Evolutionary conservation across 2,329 filamentous ascomycete species (phyloP).

Genomic region (Colletotrichum salicis): DNA sequence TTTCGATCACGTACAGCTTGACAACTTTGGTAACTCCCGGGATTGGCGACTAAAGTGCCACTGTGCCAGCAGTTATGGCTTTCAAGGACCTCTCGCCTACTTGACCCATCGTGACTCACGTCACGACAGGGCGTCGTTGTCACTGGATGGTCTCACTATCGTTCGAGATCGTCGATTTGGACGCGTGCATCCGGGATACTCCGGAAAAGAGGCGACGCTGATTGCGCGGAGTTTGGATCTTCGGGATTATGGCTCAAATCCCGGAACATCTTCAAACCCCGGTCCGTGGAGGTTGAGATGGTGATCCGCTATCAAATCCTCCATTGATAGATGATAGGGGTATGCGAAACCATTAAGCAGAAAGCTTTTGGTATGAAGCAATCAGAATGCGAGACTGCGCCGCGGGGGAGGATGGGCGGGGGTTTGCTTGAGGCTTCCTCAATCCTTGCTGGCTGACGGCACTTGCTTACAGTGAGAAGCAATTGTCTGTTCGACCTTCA

Average conservation of each 20-base stretch:
- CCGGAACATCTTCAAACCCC: slow-evolving; percentile 38
- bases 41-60: background rate
- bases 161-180: background rate
- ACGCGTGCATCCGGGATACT: background rate
- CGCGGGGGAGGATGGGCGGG: background rate
- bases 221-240: background rate
- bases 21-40: background rate
- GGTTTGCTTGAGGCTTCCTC: background rate
- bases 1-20: background rate
- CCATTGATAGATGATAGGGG: background rate
- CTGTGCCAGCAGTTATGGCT: background rate
- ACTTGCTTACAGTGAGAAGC: no score
- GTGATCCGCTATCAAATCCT: background rate
- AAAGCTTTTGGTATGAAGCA: background rate
- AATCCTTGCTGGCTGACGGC: background rate
- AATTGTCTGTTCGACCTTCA: background rate
- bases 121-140: background rate
- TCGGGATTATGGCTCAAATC: slow-evolving; percentile 31
- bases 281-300: background rate
- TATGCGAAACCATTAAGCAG: background rate
- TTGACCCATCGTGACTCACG: background rate
- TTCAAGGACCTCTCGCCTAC: slow-evolving; percentile 10
- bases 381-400: background rate
- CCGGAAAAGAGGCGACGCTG: background rate
- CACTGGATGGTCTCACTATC: slow-evolving; percentile 4